Base-by-base conservation (phyloP, 192 early-diverging fungal species). In the Backusella tarrabulga region DNA sequence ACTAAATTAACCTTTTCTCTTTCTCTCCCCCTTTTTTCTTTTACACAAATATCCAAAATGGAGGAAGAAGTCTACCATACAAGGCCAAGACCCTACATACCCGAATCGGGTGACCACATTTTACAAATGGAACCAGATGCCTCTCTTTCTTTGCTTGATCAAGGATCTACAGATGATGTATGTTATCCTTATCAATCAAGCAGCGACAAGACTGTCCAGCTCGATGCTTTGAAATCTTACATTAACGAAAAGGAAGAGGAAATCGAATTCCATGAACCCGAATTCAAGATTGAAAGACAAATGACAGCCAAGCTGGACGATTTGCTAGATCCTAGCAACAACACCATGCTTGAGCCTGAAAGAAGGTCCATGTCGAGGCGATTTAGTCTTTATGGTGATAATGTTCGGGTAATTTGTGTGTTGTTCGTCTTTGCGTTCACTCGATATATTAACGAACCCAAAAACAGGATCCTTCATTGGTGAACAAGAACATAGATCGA, bases 361-460 rank as follows among this genome's bases (percentile, higher is more conserved):
- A 44, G 26, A 34, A 26, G 41, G 2, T 44, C 40, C 19, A 46
- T 50, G 26, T 44, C 71, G 14, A 72, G 71, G 21, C 42, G 23
- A 26, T 72, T 42, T 34, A 72, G 71, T 72, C 29, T 46, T 6
- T 72, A 72, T 72, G 71, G 71, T 17, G 71, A 72, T 50, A 72
- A 44, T 17, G 40, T 72, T 26, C 35, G 29, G 40, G 71, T 72
- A 44, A 46, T 8, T 42, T 26, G 19, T 4, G 4, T 54, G 3
- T 54, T 60, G 3, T 14, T 23, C 6, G 6, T 63, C 3, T 21
- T 11, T 26, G 4, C 6, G 7, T 69, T 40, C 38, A 0, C 38
- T 17, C 42, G 3, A 44, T 44, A 44, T 44, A 15, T 44, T 44
- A 12, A 44, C 15, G 7, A 12, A 3, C 4, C 12, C 1, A 17